These are phyloP conservation scores for Calonectria pteridis DNA, from an alignment of 2,329 filamentous ascomycete genomes.

Conservation along the genomic window DNA sequence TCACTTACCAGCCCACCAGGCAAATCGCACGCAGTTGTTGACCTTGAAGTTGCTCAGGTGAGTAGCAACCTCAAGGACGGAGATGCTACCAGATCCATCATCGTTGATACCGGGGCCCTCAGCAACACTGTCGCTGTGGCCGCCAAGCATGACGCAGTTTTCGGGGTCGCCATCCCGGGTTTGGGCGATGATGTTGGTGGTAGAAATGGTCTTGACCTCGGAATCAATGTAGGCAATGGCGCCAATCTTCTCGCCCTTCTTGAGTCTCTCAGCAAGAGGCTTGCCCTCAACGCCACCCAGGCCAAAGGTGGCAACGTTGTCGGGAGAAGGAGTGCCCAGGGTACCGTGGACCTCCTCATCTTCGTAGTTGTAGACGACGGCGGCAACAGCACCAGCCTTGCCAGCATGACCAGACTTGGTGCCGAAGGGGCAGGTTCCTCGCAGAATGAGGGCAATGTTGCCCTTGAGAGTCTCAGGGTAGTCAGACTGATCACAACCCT, in stretches of 20 bases:
- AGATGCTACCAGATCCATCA: slow-evolving; percentile 76
- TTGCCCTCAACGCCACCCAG: slow-evolving; percentile 71
- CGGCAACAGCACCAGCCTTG: slow-evolving; percentile 76
- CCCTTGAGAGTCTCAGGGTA: slow-evolving; percentile 70
- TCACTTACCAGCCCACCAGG: slow-evolving; percentile 68
- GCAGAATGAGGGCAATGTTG: slow-evolving; percentile 77
- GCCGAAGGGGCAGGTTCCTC: slow-evolving; percentile 79
- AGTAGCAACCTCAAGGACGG: slow-evolving; percentile 72
- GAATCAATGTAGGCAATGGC: slow-evolving; percentile 72
- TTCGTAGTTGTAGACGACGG: slow-evolving; percentile 81
- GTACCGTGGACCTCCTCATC: slow-evolving; percentile 74
- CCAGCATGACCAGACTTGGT: slow-evolving; percentile 77
- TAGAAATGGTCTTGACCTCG: slow-evolving; percentile 65
- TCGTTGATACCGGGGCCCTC: slow-evolving; percentile 83
- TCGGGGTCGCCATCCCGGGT: slow-evolving; percentile 69
- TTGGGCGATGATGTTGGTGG: slow-evolving; percentile 73
- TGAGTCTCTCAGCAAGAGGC: slow-evolving; percentile 66
- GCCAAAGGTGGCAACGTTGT: slow-evolving; percentile 77
- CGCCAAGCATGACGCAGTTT: slow-evolving; percentile 76
- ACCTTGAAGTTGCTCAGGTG: slow-evolving; percentile 69
- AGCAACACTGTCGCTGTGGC: slow-evolving; percentile 72
- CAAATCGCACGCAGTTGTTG: slow-evolving; percentile 75
- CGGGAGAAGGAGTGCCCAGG: slow-evolving; percentile 69
- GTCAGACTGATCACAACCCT: slow-evolving; percentile 74
- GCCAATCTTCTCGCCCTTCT: slow-evolving; percentile 62